Base-by-base conservation (phyloP, 352 stramenopile genomes). In the Phytophthora sp. region DNA sequence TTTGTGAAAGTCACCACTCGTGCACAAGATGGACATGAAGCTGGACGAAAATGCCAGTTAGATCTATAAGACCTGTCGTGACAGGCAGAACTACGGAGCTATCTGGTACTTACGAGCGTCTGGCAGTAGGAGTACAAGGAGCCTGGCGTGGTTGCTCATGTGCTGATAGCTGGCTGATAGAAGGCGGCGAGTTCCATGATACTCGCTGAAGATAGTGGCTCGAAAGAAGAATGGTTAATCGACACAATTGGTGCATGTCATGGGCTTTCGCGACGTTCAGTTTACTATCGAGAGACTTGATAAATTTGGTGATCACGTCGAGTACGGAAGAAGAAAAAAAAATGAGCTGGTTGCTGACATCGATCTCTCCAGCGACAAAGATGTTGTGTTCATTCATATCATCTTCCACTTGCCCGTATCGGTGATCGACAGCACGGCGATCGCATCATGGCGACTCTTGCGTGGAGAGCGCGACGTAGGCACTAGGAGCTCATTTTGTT, bases 241-340 rank as follows among this genome's bases (percentile, higher is more conserved):
- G n/a, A n/a, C n/a, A n/a, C n/a, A n/a, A n/a, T n/a, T n/a, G n/a
- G n/a, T n/a, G n/a, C n/a, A n/a, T n/a, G n/a, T n/a, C n/a, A n/a
- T n/a, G n/a, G n/a, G n/a, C n/a, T n/a, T n/a, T n/a, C n/a, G n/a
- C n/a, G n/a, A n/a, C n/a, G n/a, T n/a, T n/a, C n/a, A n/a, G n/a
- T n/a, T n/a, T n/a, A n/a, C n/a, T n/a, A n/a, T n/a, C n/a, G n/a
- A n/a, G n/a, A n/a, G n/a, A 65, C 6, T 69, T 63, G 21, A 93
- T 71, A 77, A 92, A 90, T 42, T 62, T 56, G 38, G 80, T 77
- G 45, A 91, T 69, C 76, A 91, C 85, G 46, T 71, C 74, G 20
- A 87, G 57, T 44, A 77, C 51, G 1, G 58, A 74, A 86, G 12
- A 90, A 53, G 29, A 72, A 18, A 90, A 6, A 39, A 88, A 89